Percentiles rank a stretch among this genome's conserved stretches.
These are phyloP conservation scores for Venturia effusa DNA, from an alignment of 2,329 filamentous ascomycete species.

Conservation along the genomic window DNA sequence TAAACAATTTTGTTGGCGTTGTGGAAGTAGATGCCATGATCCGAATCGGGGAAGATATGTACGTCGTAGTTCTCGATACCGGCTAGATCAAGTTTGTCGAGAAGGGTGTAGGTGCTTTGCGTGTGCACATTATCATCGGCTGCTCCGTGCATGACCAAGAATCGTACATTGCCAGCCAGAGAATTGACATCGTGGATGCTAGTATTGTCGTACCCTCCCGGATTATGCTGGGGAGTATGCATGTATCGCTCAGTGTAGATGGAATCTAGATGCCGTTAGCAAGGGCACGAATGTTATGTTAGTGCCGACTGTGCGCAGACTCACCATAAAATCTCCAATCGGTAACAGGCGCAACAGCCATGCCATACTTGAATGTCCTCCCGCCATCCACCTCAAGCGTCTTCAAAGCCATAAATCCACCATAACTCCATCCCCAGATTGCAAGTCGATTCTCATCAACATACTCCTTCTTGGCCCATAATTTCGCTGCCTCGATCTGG, in stretches of 20 bases:
- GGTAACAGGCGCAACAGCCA: slow-evolving; percentile 97
- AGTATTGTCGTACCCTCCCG: slow-evolving; percentile 62
- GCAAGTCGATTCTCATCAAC: slow-evolving; percentile 73
- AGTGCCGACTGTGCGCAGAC: background rate
- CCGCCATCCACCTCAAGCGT: slow-evolving; percentile 86
- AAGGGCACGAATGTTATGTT: background rate
- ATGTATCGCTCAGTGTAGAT: slow-evolving; percentile 97
- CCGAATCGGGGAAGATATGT: slow-evolving; percentile 91
- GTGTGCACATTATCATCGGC: slow-evolving; percentile 96
- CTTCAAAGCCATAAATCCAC: slow-evolving; percentile 91
- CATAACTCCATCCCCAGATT: slow-evolving; percentile 98
- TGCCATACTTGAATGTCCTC: slow-evolving; percentile 85
- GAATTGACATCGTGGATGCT: slow-evolving; percentile 65
- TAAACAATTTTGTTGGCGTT: slow-evolving; percentile 87
- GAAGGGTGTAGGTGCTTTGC: slow-evolving; percentile 79
- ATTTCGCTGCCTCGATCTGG: slow-evolving; percentile 81
- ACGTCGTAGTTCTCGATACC: slow-evolving; percentile 90
- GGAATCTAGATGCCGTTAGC: slow-evolving; percentile 44
- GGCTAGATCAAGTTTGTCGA: slow-evolving; percentile 75
- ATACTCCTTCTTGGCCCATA: slow-evolving; percentile 72
- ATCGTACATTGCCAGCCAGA: slow-evolving; percentile 67
- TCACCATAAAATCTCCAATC: slow-evolving; percentile 86
- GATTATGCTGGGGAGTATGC: slow-evolving; percentile 82
- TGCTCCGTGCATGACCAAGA: slow-evolving; percentile 92
- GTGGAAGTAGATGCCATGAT: slow-evolving; percentile 92